Evolutionary conservation across 345 rosid genomes (phyloP).

Genomic region (Eucalyptus pauciflora): DNA sequence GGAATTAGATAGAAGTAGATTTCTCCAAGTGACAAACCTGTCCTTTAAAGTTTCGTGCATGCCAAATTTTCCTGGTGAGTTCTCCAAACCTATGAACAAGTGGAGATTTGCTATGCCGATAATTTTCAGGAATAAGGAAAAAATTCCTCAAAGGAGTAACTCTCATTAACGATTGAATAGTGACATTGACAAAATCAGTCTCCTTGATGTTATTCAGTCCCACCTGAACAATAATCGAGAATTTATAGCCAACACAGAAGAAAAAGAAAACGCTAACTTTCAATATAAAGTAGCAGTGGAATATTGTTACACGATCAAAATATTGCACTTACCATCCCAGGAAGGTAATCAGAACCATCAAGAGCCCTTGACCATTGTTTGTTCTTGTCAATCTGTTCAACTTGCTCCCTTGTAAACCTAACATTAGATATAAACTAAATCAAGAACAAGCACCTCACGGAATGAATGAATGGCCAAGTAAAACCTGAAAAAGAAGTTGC

Average conservation of each 20-base stretch:
- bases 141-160: constrained; percentile 86
- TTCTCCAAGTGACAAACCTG: constrained; percentile 38
- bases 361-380: constrained; percentile 97
- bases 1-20: not conserved
- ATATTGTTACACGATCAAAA: not conserved
- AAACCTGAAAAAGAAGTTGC: not conserved
- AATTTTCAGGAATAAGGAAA: constrained; percentile 88
- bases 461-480: not conserved
- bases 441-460: not conserved
- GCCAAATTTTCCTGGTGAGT: constrained; percentile 93
- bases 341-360: constrained; percentile 98
- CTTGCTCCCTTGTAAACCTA: constrained; percentile 82
- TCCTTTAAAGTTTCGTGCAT: constrained; percentile 93
- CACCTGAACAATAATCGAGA: constrained; percentile 36
- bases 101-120: constrained; percentile 64
- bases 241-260: not conserved
- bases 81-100: constrained; percentile 95
- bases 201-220: constrained; percentile 93
- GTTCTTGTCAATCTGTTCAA: constrained; percentile 72
- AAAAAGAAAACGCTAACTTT: not conserved
- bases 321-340: constrained; percentile 64
- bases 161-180: constrained; percentile 91
- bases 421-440: not conserved
- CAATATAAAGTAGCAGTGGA: not conserved
- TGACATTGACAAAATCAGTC: constrained; percentile 96